phyloP scores from a whole-genome alignment of 2,329 filamentous ascomycete genomes.

The Curvularia spicifera region DNA sequence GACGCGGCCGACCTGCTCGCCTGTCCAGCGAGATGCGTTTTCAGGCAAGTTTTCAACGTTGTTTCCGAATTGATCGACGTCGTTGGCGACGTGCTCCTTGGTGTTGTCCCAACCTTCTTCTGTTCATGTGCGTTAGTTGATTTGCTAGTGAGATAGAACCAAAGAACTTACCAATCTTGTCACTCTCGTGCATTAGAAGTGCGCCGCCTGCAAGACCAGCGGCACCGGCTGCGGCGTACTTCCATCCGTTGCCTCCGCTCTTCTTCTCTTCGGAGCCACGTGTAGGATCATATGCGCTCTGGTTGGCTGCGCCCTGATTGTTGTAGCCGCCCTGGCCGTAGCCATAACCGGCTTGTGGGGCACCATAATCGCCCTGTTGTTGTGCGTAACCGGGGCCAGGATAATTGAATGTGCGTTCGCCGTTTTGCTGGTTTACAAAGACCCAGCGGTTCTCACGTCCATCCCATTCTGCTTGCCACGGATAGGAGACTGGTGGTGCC shows the following conservation, averaged over 20 bases:
- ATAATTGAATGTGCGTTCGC: conserved; percentile 34
- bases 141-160: not conserved
- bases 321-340: conserved; percentile 23
- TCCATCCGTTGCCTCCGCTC: conserved; percentile 34
- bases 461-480: conserved; percentile 36
- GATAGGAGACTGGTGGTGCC: conserved; percentile 36
- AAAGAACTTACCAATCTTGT: conserved; percentile 29
- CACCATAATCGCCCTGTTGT: conserved; percentile 27
- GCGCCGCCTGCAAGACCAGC: conserved; percentile 35
- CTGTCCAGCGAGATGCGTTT: conserved; percentile 33
- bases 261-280: conserved; percentile 27
- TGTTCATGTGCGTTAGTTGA: conserved; percentile 12
- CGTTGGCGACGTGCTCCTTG: conserved; percentile 23
- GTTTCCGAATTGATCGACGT: not conserved
- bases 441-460: conserved; percentile 31
- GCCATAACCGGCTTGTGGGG: conserved; percentile 21
- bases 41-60: conserved; percentile 29
- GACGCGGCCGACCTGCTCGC: conserved; percentile 31
- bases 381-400: conserved; percentile 32
- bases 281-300: conserved; percentile 26
- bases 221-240: conserved; percentile 35
- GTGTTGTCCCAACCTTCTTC: conserved; percentile 28
- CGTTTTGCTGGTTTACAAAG: conserved; percentile 37
- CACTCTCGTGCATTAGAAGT: conserved; percentile 36
- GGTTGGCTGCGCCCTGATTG: conserved; percentile 25